phyloP scores from a whole-genome alignment of 352 stramenopile species.

The Pythium myriotylum region DNA sequence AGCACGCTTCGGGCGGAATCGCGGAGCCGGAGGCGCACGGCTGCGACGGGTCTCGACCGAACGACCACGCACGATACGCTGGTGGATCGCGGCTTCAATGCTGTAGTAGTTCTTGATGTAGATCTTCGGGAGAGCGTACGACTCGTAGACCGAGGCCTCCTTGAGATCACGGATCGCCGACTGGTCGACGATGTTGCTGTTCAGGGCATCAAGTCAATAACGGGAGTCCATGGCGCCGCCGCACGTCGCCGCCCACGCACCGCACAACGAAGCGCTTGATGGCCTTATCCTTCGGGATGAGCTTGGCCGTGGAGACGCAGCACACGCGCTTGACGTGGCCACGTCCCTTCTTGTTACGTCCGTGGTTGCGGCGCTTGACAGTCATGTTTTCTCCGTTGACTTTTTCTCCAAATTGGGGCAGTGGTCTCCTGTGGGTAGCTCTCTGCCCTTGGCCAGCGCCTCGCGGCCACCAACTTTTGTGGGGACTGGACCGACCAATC shows the following conservation, averaged over 20 bases:
- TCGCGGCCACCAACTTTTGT: constrained; percentile 43
- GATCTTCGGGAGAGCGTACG: constrained; percentile 99
- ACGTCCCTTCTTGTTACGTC: constrained; percentile 99
- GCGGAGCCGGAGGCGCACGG: constrained; percentile 91
- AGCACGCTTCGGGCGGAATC: constrained; percentile 73
- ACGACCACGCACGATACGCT: constrained; percentile 98
- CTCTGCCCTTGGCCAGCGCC: constrained; percentile 16
- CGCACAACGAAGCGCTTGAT: constrained; percentile 93
- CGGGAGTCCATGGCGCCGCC: too few relatives aligned
- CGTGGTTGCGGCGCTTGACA: constrained; percentile 99
- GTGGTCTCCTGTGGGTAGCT: constrained; percentile 13
- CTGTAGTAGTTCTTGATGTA: constrained; percentile 99
- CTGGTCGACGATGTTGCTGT: constrained; percentile 98
- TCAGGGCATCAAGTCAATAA: background rate
- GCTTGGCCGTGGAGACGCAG: constrained; percentile 98
- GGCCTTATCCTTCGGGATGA: constrained; percentile 97
- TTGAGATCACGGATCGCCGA: constrained; percentile 98
- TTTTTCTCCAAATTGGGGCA: constrained; percentile 86
- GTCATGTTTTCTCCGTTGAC: constrained; percentile 94
- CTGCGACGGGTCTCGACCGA: constrained; percentile 92
- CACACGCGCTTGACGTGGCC: constrained; percentile 98
- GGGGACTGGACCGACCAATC: constrained; percentile 41
- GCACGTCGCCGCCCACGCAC: constrained; percentile 37
- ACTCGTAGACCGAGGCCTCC: constrained; percentile 98
- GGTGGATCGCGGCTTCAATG: constrained; percentile 98